These are phyloP conservation scores for Hyphodiscus hymeniophilus DNA, from an alignment of 495 filamentous ascomycete genomes.

Conservation along the genomic window DNA sequence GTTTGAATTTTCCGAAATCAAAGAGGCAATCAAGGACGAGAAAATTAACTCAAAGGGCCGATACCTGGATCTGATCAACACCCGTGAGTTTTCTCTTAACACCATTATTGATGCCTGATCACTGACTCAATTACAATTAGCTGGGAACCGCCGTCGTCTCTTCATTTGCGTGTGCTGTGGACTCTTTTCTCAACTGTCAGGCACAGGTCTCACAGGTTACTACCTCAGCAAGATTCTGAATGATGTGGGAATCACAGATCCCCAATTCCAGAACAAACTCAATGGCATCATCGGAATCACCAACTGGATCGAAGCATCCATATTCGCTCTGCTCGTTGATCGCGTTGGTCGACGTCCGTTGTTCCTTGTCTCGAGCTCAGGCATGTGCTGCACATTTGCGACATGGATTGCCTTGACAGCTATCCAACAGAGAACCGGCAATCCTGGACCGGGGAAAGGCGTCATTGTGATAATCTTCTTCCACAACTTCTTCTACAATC, in stretches of 20 bases:
- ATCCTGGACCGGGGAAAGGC: conserved; percentile 4
- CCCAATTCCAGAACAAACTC: conserved; percentile 33
- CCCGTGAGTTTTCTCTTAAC: conserved; percentile 29
- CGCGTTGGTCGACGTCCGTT: conserved; percentile 16
- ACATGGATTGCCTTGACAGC: conserved; percentile 15
- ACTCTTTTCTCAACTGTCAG: conserved; percentile 8
- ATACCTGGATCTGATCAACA: conserved; percentile 27
- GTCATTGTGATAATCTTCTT: conserved; percentile 23
- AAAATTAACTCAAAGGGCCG: background rate
- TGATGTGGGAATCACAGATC: no score
- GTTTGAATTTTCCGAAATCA: conserved; percentile 43
- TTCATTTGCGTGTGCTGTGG: no score
- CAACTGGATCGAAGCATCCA: conserved; percentile 9
- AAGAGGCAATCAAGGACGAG: conserved; percentile 30
- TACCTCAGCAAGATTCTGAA: conserved; percentile 45
- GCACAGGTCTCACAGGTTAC: conserved; percentile 21
- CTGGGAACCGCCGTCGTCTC: conserved; percentile 23
- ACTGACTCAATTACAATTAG: conserved; percentile 41
- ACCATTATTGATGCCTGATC: conserved; percentile 36
- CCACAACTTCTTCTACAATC: conserved; percentile 20
- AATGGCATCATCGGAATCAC: conserved; percentile 37
- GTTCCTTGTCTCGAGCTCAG: conserved; percentile 14
- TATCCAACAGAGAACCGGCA: conserved; percentile 8
- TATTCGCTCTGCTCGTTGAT: conserved; percentile 16
- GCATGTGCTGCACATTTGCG: conserved; percentile 24